phyloP scores from a whole-genome alignment of 2,329 filamentous ascomycete genomes.

The Alternaria hordeiaustralica region DNA sequence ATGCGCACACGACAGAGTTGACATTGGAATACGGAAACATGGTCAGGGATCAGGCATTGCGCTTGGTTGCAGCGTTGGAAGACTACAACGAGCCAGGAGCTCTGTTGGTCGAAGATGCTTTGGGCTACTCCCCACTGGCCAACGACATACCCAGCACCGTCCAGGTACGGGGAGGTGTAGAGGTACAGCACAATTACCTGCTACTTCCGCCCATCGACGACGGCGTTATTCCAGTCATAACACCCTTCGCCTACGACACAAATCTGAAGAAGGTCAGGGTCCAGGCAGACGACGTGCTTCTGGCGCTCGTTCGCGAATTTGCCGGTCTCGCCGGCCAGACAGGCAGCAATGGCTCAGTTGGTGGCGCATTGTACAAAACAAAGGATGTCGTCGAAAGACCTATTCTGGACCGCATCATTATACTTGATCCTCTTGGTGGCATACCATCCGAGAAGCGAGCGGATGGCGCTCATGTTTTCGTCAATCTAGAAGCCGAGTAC shows the following conservation, averaged over 20 bases:
- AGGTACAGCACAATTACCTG: slow-evolving; percentile 55
- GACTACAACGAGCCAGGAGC: slow-evolving; percentile 71
- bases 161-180: slow-evolving; percentile 44
- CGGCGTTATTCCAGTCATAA: slow-evolving; percentile 74
- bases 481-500: slow-evolving; percentile 94
- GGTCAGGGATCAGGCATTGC: slow-evolving; percentile 69
- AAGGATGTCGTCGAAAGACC: slow-evolving; percentile 39
- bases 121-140: slow-evolving; percentile 48
- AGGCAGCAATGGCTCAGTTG: slow-evolving; percentile 13
- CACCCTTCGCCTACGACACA: slow-evolving; percentile 66
- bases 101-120: slow-evolving; percentile 68
- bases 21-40: slow-evolving; percentile 50
- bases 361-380: slow-evolving; percentile 27
- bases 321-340: slow-evolving; percentile 63
- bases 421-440: slow-evolving; percentile 86
- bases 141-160: slow-evolving; percentile 42
- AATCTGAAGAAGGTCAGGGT: slow-evolving; percentile 54
- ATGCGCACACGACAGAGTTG: slow-evolving; percentile 37
- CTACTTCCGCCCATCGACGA: slow-evolving; percentile 71
- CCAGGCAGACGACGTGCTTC: slow-evolving; percentile 68
- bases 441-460: slow-evolving; percentile 70
- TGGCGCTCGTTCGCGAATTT: slow-evolving; percentile 79
- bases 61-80: slow-evolving; percentile 78
- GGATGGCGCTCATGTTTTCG: slow-evolving; percentile 77
- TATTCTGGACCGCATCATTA: slow-evolving; percentile 79